Conservation (phyloP, 371 early-diverging fungal genomes). For the Coemansia sp. region DNA sequence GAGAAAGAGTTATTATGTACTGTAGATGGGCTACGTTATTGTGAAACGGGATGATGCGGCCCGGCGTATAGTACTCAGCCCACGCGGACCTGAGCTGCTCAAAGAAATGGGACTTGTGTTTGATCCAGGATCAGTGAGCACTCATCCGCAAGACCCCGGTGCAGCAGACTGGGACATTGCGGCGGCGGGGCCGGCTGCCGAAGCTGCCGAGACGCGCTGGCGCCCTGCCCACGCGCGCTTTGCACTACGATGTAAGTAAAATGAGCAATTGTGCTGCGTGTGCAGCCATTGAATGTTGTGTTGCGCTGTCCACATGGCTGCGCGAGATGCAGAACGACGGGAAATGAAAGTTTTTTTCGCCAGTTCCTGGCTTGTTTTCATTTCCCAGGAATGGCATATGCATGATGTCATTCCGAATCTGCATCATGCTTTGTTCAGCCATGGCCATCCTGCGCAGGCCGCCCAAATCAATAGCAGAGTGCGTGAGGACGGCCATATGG, state of each 20-base stretch:
- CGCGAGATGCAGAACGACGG: background rate
- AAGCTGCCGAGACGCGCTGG: slow-evolving; percentile 35
- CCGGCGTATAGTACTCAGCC: slow-evolving; percentile 34
- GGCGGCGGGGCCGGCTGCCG: slow-evolving; percentile 8
- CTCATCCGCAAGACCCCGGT: slow-evolving; percentile 16
- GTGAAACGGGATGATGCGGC: slow-evolving; percentile 42
- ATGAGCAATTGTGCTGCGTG: background rate
- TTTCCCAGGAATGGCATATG: slow-evolving; percentile 1
- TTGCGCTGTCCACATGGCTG: background rate
- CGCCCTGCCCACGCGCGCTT: slow-evolving; percentile 47
- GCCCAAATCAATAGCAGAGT: slow-evolving; percentile 1
- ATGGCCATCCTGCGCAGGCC: background rate
- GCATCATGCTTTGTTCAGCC: slow-evolving; percentile 2
- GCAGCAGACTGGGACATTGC: background rate
- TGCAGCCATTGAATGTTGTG: background rate
- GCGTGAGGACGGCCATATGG: background rate
- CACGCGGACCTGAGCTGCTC: slow-evolving; percentile 34
- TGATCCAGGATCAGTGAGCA: slow-evolving; percentile 10
- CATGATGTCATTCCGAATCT: slow-evolving; percentile 19
- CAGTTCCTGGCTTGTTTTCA: slow-evolving; percentile 1
- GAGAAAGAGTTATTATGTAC: background rate
- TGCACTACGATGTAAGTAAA: slow-evolving; percentile 44
- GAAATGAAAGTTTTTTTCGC: background rate
- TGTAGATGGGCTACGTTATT: slow-evolving; percentile 45
- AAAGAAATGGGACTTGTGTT: slow-evolving; percentile 21